Percentiles rank a stretch among this genome's conserved stretches.
Evolutionary conservation across 805 yeast genomes (phyloP).

Genomic region (Candida orba): DNA sequence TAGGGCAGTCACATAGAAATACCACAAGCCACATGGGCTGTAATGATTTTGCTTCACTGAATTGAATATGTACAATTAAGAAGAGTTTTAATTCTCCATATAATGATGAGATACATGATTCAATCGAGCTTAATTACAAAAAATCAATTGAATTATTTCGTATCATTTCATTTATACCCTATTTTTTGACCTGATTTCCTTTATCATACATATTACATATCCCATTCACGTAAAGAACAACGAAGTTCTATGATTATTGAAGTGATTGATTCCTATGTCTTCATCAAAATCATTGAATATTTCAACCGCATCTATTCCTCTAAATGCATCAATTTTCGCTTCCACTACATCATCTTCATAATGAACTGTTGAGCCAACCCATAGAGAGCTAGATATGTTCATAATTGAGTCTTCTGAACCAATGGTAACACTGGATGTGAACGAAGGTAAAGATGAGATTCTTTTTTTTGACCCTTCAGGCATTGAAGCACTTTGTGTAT

Average conservation of each 20-base stretch:
- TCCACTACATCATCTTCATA: slow-evolving; percentile 2
- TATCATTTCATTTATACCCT: too few relatives aligned
- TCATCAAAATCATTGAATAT: slow-evolving; percentile 9
- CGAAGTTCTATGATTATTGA: slow-evolving; percentile 16
- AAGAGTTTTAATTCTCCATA: too few relatives aligned
- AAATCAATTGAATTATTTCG: too few relatives aligned
- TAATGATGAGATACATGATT: too few relatives aligned
- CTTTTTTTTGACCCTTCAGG: neutral
- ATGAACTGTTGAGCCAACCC: slow-evolving; percentile 18
- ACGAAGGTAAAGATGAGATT: slow-evolving; percentile 6
- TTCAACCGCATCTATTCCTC: slow-evolving; percentile 10
- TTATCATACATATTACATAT: too few relatives aligned
- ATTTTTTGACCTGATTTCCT: too few relatives aligned
- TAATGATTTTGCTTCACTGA: too few relatives aligned
- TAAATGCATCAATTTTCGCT: slow-evolving; percentile 6
- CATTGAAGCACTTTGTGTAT: neutral
- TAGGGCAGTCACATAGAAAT: too few relatives aligned
- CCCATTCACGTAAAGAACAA: slow-evolving; percentile 10
- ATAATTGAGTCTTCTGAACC: slow-evolving; percentile 15
- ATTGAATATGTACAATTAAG: too few relatives aligned
- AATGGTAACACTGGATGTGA: slow-evolving; percentile 7
- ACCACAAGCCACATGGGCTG: too few relatives aligned
- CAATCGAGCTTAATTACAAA: too few relatives aligned
- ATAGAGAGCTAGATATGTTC: slow-evolving; percentile 16
- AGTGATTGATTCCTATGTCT: neutral